Percentiles rank a stretch among this genome's conserved stretches.
Conservation (phyloP, 2,329 filamentous ascomycete genomes). For the Alternaria postmessia region DNA sequence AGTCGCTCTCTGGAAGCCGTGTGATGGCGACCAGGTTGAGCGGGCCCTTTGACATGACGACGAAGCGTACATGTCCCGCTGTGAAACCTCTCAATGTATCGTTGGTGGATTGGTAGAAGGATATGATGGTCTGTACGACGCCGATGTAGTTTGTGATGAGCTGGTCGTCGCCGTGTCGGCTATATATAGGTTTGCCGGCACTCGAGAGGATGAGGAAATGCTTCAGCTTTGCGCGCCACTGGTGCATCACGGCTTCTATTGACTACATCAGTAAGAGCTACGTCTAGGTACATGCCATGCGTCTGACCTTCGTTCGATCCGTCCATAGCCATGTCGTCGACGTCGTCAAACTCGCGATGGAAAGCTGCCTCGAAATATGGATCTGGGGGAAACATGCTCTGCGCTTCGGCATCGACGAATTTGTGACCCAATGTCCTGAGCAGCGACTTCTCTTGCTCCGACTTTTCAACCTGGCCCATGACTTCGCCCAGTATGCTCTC, state of each 20-base stretch:
- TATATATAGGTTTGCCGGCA: slow-evolving; percentile 97
- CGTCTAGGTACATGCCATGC: slow-evolving; percentile 30
- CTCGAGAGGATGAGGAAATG: slow-evolving; percentile 97
- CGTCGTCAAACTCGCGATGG: slow-evolving; percentile 77
- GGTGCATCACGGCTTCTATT: slow-evolving; percentile 63
- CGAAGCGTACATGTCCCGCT: slow-evolving; percentile 85
- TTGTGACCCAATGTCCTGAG: slow-evolving; percentile 73
- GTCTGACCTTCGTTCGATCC: slow-evolving; percentile 67
- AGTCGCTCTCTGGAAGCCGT: slow-evolving; percentile 88
- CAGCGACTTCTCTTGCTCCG: slow-evolving; percentile 68
- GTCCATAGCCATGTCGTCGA: slow-evolving; percentile 67
- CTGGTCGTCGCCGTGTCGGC: slow-evolving; percentile 87
- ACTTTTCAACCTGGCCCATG: slow-evolving; percentile 67
- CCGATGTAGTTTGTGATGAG: slow-evolving; percentile 94
- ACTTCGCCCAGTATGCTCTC: slow-evolving; percentile 83
- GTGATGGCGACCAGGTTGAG: slow-evolving; percentile 95
- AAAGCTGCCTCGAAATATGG: slow-evolving; percentile 69
- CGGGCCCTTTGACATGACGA: slow-evolving; percentile 83
- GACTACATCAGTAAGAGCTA: slow-evolving; percentile 38
- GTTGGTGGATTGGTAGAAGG: slow-evolving; percentile 85
- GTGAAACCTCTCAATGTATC: slow-evolving; percentile 84
- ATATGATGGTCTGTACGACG: slow-evolving; percentile 96
- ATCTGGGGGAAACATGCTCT: slow-evolving; percentile 59
- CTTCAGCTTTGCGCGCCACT: slow-evolving; percentile 93
- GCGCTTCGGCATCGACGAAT: slow-evolving; percentile 60